Conservation (phyloP, 805 yeast species). For the Schizosaccharomyces octosporus region DNA sequence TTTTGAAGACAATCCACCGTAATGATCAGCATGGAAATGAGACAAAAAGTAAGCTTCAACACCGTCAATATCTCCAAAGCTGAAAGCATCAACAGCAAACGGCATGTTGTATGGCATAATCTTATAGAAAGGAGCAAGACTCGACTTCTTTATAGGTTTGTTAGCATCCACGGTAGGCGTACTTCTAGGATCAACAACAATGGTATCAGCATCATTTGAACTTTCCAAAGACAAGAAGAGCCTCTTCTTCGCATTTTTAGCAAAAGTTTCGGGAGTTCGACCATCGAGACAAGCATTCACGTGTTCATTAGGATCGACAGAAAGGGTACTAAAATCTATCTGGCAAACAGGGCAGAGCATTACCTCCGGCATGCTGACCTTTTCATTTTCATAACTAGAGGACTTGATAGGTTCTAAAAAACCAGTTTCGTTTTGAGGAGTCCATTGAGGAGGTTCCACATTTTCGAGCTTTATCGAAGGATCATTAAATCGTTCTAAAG, state of each 20-base stretch:
- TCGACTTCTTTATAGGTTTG: neutral
- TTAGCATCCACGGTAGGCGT: neutral
- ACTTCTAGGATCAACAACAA: neutral
- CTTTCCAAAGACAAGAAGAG: neutral
- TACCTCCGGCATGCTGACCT: neutral
- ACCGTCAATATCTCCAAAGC: conserved; percentile 14
- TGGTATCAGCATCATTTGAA: neutral
- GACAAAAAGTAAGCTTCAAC: conserved; percentile 14
- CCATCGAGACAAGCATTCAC: conserved; percentile 5
- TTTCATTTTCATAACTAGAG: neutral
- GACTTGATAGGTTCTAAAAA: neutral
- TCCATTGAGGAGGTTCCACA: neutral
- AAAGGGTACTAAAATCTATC: neutral
- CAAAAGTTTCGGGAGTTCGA: neutral
- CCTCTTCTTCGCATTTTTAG: neutral
- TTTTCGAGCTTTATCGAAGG: neutral
- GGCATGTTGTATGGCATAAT: conserved; percentile 11
- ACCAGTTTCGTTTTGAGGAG: neutral
- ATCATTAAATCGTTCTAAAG: neutral
- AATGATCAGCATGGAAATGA: conserved; percentile 88
- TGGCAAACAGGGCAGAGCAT: neutral
- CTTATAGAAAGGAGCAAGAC: conserved; percentile 13
- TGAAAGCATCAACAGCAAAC: conserved; percentile 18
- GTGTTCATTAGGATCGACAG: conserved; percentile 1
- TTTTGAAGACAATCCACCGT: conserved; percentile 54